A percentile compares a stretch with the other conserved stretches of the same genome.
Evolutionary conservation across 2,329 filamentous ascomycete genomes (phyloP).

Genomic region (Chrysoporthe deuterocubensis): DNA sequence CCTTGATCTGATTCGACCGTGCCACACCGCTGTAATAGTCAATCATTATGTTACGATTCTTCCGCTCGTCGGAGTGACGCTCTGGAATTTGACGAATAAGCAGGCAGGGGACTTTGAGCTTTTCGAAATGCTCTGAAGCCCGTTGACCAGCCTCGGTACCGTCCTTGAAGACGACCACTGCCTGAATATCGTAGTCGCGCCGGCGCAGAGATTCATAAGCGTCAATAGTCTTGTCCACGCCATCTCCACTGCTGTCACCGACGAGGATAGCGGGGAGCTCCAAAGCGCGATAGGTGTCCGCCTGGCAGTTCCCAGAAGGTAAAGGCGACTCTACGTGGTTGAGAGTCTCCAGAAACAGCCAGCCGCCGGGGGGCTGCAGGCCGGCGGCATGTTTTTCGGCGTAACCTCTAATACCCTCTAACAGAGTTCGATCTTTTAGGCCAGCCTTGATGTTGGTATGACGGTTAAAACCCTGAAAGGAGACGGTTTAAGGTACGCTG

Average conservation of each 20-base stretch:
- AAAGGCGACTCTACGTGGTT: slow-evolving; percentile 81
- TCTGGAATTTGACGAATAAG: slow-evolving; percentile 64
- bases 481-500: neutral
- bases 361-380: slow-evolving; percentile 50
- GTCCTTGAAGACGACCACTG: slow-evolving; percentile 68
- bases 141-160: slow-evolving; percentile 72
- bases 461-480: neutral
- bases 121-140: slow-evolving; percentile 69
- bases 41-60: slow-evolving; percentile 45
- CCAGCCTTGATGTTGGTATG: neutral
- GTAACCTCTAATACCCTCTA: neutral
- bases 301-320: slow-evolving; percentile 76
- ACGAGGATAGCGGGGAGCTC: slow-evolving; percentile 75
- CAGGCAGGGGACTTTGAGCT: slow-evolving; percentile 60
- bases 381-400: slow-evolving; percentile 32
- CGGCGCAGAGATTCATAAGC: slow-evolving; percentile 78
- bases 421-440: neutral
- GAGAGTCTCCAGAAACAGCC: slow-evolving; percentile 78
- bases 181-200: slow-evolving; percentile 78
- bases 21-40: slow-evolving; percentile 3
- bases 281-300: slow-evolving; percentile 75
- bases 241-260: slow-evolving; percentile 75
- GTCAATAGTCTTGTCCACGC: slow-evolving; percentile 79
- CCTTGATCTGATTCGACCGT: slow-evolving; percentile 6
- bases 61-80: slow-evolving; percentile 40